phyloP scores from a whole-genome alignment of 75 land plant genomes.

The Larix kaempferi region DNA sequence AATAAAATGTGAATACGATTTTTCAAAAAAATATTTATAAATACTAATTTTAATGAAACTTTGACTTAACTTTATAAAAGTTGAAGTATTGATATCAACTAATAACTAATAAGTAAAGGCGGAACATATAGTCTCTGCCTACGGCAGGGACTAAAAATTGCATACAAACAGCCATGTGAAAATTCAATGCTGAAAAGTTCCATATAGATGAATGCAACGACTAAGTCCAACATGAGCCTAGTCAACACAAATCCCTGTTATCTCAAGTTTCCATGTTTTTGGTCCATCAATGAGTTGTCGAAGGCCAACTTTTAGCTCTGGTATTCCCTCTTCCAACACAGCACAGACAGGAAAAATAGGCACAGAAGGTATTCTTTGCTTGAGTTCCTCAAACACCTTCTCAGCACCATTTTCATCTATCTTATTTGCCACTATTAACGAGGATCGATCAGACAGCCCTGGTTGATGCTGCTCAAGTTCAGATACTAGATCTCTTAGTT shows the following conservation, averaged over 20 bases:
- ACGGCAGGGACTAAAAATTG: too few relatives aligned
- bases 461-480: slow-evolving; percentile 75
- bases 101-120: too few relatives aligned
- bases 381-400: slow-evolving; percentile 36
- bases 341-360: slow-evolving; percentile 87
- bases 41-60: too few relatives aligned
- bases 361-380: slow-evolving; percentile 53
- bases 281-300: slow-evolving; percentile 54
- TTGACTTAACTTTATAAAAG: too few relatives aligned
- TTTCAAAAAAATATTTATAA: too few relatives aligned
- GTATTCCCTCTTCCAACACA: slow-evolving; percentile 74
- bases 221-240: neutral
- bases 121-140: too few relatives aligned
- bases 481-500: slow-evolving; percentile 60
- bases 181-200: neutral
- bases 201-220: neutral
- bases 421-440: slow-evolving; percentile 81
- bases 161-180: neutral
- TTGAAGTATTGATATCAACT: too few relatives aligned
- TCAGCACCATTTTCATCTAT: slow-evolving; percentile 80
- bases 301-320: slow-evolving; percentile 70
- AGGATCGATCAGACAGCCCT: slow-evolving; percentile 75
- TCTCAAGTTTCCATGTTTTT: slow-evolving; percentile 10
- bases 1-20: too few relatives aligned
- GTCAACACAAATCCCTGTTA: slow-evolving; percentile 7